Conservation (phyloP, 768 basidiomycete species). For the Boletus rubroflammeus region DNA sequence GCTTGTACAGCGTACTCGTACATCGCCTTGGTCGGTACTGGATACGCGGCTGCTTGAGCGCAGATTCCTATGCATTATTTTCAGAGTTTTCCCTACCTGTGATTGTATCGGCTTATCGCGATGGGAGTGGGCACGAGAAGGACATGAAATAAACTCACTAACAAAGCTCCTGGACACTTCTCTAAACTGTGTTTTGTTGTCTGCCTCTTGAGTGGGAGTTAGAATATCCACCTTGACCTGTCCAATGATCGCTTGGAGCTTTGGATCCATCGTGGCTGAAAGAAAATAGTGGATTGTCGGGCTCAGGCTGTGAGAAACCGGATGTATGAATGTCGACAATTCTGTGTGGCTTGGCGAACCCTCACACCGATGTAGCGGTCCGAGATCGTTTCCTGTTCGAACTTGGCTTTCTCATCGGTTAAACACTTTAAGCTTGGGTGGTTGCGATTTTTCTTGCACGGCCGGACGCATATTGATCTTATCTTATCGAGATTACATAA, state of each 20-base stretch:
- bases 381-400: background rate
- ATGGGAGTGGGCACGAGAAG: background rate
- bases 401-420: background rate
- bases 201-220: slow-evolving; percentile 48
- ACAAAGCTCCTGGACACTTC: slow-evolving; percentile 65
- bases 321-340: background rate
- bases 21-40: slow-evolving; percentile 77
- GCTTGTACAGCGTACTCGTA: slow-evolving; percentile 67
- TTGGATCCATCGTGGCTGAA: slow-evolving; percentile 17
- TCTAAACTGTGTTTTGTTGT: slow-evolving; percentile 52
- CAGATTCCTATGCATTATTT: background rate
- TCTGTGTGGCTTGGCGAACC: background rate
- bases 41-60: background rate
- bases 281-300: background rate
- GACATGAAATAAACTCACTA: slow-evolving; percentile 43
- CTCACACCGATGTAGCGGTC: background rate
- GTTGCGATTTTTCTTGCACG: background rate
- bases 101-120: slow-evolving; percentile 44
- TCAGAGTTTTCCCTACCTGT: slow-evolving; percentile 33
- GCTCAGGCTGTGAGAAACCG: background rate
- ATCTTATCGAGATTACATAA: slow-evolving; percentile 26
- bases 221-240: slow-evolving; percentile 60
- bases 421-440: background rate
- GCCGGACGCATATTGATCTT: background rate
- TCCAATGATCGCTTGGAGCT: slow-evolving; percentile 30